phyloP scores from a whole-genome alignment of 192 early-diverging fungal genomes.

The Oehlia diaphana region DNA sequence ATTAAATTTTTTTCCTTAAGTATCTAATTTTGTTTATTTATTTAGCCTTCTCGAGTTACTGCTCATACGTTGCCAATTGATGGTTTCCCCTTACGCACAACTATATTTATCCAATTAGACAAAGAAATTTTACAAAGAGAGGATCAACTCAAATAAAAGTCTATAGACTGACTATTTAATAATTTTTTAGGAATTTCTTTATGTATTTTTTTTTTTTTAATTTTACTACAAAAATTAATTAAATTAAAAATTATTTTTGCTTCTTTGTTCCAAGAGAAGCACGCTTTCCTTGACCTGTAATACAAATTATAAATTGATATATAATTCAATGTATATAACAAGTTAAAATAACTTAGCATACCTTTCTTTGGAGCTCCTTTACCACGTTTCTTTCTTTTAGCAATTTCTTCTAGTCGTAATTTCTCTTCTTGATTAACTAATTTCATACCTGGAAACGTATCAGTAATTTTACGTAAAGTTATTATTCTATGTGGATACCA shows the following conservation, averaged over 20 bases:
- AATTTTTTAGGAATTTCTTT: too few species aligned
- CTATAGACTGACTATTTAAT: background rate
- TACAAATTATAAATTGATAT: background rate
- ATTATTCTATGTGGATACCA: conserved; percentile 67
- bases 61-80: conserved; percentile 91
- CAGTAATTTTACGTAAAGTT: conserved; percentile 51
- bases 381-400: conserved; percentile 67
- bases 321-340: background rate
- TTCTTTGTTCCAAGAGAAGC: background rate
- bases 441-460: conserved; percentile 51
- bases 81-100: conserved; percentile 84
- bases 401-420: conserved; percentile 64
- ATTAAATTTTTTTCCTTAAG: background rate
- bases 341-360: conserved; percentile 21
- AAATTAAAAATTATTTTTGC: background rate
- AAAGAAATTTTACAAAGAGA: conserved; percentile 75
- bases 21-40: background rate
- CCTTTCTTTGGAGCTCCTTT: conserved; percentile 81
- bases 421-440: conserved; percentile 63
- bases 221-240: background rate
- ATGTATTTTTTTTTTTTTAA: too few species aligned
- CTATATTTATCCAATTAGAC: conserved; percentile 96
- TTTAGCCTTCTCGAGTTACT: conserved; percentile 81
- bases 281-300: background rate
- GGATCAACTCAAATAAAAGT: conserved; percentile 57